A percentile compares a stretch with the other conserved stretches of the same genome.
These are phyloP conservation scores for Echinosophora koreensis DNA, from an alignment of 306 rosid genomes.

Conservation along the genomic window DNA sequence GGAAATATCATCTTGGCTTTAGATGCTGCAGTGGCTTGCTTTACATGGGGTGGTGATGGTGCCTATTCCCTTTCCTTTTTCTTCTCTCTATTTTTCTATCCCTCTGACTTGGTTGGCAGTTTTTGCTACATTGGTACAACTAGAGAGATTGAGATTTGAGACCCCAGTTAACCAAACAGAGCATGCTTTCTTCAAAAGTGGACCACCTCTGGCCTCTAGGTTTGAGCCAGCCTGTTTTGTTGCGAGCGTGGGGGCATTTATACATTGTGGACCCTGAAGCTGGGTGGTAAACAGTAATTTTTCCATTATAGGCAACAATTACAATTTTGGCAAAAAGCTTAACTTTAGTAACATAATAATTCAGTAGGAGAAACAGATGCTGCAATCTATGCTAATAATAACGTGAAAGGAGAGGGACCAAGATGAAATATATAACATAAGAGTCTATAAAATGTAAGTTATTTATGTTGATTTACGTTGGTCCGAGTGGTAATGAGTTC, in stretches of 20 bases:
- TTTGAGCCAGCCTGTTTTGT: slow-evolving; percentile 50
- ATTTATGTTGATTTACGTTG: too few relatives aligned
- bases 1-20: slow-evolving; percentile 41
- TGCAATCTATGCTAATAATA: slow-evolving; percentile 2
- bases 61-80: slow-evolving; percentile 40
- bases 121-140: slow-evolving; percentile 45
- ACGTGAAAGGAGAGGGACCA: too few relatives aligned
- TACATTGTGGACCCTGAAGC: slow-evolving; percentile 50
- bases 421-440: too few relatives aligned
- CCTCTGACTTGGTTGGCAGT: slow-evolving; percentile 41
- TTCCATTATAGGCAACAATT: slow-evolving; percentile 56
- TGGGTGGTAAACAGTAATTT: slow-evolving; percentile 44
- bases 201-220: slow-evolving; percentile 44
- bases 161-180: slow-evolving; percentile 34
- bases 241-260: slow-evolving; percentile 44
- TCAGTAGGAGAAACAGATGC: slow-evolving; percentile 23
- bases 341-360: slow-evolving; percentile 30
- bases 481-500: too few relatives aligned
- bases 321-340: slow-evolving; percentile 52
- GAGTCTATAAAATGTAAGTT: too few relatives aligned
- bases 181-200: slow-evolving; percentile 48
- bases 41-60: slow-evolving; percentile 44
- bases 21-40: slow-evolving; percentile 40
- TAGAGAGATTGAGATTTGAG: slow-evolving; percentile 40
- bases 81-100: slow-evolving; percentile 42